Base-by-base conservation (phyloP, 257 asterid species). In the Nicotiana tomentosiformis region DNA sequence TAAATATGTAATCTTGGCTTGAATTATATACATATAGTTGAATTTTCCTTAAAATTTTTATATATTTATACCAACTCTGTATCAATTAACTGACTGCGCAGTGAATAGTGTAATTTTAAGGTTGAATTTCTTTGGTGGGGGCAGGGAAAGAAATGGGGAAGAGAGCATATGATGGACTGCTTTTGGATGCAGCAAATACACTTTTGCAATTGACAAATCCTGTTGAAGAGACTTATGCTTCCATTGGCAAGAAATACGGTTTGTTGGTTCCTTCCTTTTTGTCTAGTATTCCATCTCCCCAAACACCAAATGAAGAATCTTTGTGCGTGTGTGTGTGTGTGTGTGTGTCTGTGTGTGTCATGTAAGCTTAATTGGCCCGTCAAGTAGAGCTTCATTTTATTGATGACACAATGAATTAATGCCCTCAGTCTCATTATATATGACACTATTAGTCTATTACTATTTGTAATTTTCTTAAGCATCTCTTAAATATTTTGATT, bases 171-270 rank as follows among this genome's bases (percentile, higher is more conserved):
- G 98, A 94, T 85, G 99, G 94, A 35, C 65, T 96, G 85, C 64
- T 96, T 69, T 84, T 96, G 84, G 99, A 96, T 76, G 99, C 99
- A 14, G 98, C 98, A 16, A 98, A 98, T 15, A 96, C 99, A 5
- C 92, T 96, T 61, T 89, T 96, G 89, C 99, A 94, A 81, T 88
- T 96, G 81, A 83, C 95, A 4, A 90, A 90, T 74, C 98, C 99
- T 3, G 97, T 96, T 68, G 99, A 88, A 85, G 90, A 94, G 65
- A 90, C 89, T 64, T 95, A 94, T 84, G 87, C 90, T 70, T 83
- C 85, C 43, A 90, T 94, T 83, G 98, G 99, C 86, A 83, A 83
- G 74, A 94, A 92, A 92, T 92, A 91, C 77, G 99, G 99, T 96
- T 29, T 51, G 88, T 60, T 83, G 56, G 20, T 51, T 61, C 68